Base-by-base conservation (phyloP, 495 filamentous ascomycete species). In the Podospora conica region DNA sequence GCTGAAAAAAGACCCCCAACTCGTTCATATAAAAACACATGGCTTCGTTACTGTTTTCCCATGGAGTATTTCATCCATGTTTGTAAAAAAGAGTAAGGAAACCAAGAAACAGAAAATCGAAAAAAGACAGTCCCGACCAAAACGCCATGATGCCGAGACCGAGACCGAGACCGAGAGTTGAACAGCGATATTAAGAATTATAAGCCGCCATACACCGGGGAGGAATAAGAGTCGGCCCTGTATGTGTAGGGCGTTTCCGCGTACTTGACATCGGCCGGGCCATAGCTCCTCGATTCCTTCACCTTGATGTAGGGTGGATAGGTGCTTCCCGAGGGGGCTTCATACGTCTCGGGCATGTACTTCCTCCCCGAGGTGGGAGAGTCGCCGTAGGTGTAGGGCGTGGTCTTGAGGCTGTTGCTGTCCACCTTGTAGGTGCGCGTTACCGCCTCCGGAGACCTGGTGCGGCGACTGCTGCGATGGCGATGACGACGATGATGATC, bases 41-140 rank as follows among this genome's bases (percentile, higher is more conserved):
- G 69, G 63, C 53, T 67, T 74, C 72, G 72, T 74, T 74, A 73
- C 72, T 74, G 66, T 64, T 67, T 72, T 65, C 69, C 65, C 66
- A 63, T 70, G 58, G 65, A 65, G 64, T 68, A 53, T 64, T 58
- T 58, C 60, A 65, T 65, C 67, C 69, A 73, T 71, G 65, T 61
- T 65, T 66, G 55, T 18, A 64, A 58, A 57, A 28, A 60, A 69
- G 40, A 48, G 63, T 58, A 63, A 65, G 55, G 63, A 63, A 65
- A 58, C 65, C 57, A 24, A 66, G 63, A 28, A 67, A 64, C 65
- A n/a, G 24, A 66, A 66, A 29, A 68, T 61, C 63, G n/a, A 24
- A 56, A 31, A 29, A 48, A 24, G 61, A 53, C 25, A 29, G 21
- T 56, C 1, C 31, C 63, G 48, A 40, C 60, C 60, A 53, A 64